Percentiles rank a stretch among this genome's conserved stretches.
Conservation (phyloP, 2,329 filamentous ascomycete genomes). For the Fusarium incarnatum region DNA sequence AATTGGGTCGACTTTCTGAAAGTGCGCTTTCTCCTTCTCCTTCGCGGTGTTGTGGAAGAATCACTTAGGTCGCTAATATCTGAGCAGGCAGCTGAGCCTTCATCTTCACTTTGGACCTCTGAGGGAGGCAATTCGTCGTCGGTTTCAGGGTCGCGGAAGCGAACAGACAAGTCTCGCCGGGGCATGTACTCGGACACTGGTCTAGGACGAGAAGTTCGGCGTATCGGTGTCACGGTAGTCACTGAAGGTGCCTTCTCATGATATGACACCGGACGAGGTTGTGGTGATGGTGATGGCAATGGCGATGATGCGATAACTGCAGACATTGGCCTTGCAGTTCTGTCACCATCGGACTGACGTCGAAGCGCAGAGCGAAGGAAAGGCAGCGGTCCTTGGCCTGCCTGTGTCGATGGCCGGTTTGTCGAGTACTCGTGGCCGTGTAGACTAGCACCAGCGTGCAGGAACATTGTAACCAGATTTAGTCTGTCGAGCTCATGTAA, state of each 20-base stretch:
- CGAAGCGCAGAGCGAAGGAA: conserved; percentile 58
- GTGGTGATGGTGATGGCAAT: conserved; percentile 3
- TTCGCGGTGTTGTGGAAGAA: conserved; percentile 54
- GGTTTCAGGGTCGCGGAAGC: conserved; percentile 57
- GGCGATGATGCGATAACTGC: conserved; percentile 20
- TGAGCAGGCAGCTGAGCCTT: conserved; percentile 56
- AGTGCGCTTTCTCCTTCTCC: conserved; percentile 57
- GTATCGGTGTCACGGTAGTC: conserved; percentile 27
- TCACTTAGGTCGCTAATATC: conserved; percentile 61
- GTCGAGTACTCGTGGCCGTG: conserved; percentile 70
- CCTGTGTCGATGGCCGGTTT: conserved; percentile 49
- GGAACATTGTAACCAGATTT: conserved; percentile 61
- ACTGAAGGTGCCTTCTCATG: conserved; percentile 41
- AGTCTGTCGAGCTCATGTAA: conserved; percentile 35
- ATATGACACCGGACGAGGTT: conserved; percentile 42
- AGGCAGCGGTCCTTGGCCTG: conserved; percentile 52
- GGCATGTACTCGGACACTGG: conserved; percentile 56
- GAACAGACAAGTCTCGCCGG: conserved; percentile 58
- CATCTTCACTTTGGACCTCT: conserved; percentile 60
- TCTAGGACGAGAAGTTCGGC: conserved; percentile 43
- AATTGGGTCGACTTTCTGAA: conserved; percentile 71
- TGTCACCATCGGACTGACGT: conserved; percentile 49
- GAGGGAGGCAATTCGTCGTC: conserved; percentile 42
- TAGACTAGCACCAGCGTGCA: conserved; percentile 69
- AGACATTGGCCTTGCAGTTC: conserved; percentile 29